phyloP scores from a whole-genome alignment of 2,329 filamentous ascomycete genomes.

The Penicillium sp. region DNA sequence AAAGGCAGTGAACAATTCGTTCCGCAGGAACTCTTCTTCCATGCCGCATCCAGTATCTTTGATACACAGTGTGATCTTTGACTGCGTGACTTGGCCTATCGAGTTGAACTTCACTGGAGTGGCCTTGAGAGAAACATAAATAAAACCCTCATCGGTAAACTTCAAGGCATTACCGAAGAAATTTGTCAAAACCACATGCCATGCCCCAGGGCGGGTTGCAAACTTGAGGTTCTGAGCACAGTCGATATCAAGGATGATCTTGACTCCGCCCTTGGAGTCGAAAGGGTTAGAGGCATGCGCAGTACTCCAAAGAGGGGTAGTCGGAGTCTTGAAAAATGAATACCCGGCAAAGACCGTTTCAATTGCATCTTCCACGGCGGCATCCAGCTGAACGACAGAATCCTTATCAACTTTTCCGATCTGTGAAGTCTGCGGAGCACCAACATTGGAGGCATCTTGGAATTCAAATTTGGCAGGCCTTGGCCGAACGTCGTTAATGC shows the following conservation, averaged over 20 bases:
- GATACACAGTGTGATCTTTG: constrained; percentile 23
- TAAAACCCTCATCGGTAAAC: constrained; percentile 10
- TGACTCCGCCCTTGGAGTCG: neutral
- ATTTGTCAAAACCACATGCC: constrained; percentile 16
- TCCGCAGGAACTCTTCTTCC: constrained; percentile 21
- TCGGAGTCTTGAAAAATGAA: constrained; percentile 5
- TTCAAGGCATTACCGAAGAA: constrained; percentile 20
- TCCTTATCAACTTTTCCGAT: neutral
- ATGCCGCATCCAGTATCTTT: constrained; percentile 36
- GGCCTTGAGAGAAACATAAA: constrained; percentile 8
- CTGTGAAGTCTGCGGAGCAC: neutral
- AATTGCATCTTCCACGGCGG: constrained; percentile 11
- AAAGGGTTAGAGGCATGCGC: neutral
- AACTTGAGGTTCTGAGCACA: constrained; percentile 8
- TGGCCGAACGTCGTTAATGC: constrained; percentile 19
- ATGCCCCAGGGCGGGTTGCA: constrained; percentile 9
- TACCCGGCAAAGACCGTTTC: constrained; percentile 18
- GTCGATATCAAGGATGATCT: constrained; percentile 15
- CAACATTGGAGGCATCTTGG: neutral
- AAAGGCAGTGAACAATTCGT: constrained; percentile 56
- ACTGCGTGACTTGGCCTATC: neutral
- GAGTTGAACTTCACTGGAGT: constrained; percentile 2
- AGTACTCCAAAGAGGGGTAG: neutral
- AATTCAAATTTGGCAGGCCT: neutral
- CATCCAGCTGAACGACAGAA: constrained; percentile 11